Conservation (phyloP, 192 early-diverging fungal genomes). For the Coemansia umbellata region DNA sequence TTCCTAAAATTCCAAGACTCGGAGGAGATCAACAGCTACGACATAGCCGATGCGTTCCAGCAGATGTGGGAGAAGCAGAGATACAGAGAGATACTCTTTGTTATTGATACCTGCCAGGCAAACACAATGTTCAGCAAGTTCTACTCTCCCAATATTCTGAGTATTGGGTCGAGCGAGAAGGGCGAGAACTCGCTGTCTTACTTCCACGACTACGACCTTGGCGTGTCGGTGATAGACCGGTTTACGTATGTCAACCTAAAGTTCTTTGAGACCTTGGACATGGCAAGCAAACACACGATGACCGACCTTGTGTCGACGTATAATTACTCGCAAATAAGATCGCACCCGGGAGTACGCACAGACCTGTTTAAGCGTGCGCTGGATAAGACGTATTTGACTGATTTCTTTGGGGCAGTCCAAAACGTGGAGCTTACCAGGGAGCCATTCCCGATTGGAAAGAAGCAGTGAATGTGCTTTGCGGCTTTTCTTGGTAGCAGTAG, state of each 20-base stretch:
- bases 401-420: constrained; percentile 96
- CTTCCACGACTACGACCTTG: constrained; percentile 80
- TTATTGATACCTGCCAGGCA: constrained; percentile 99
- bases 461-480: too few species aligned
- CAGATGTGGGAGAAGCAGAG: constrained; percentile 97
- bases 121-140: constrained; percentile 95
- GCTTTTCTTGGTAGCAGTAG: too few species aligned
- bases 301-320: constrained; percentile 80
- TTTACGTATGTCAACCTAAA: constrained; percentile 96
- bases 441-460: constrained; percentile 35
- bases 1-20: constrained; percentile 99
- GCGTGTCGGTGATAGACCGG: constrained; percentile 96
- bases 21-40: constrained; percentile 94
- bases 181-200: constrained; percentile 91
- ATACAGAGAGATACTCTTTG: constrained; percentile 98
- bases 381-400: constrained; percentile 74
- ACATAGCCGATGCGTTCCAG: constrained; percentile 93
- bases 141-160: constrained; percentile 89
- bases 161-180: constrained; percentile 80
- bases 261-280: constrained; percentile 81
- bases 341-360: constrained; percentile 78
- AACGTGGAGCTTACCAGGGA: constrained; percentile 75
- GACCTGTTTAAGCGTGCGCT: constrained; percentile 79
- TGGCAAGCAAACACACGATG: constrained; percentile 72
- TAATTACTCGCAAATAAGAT: constrained; percentile 66